phyloP scores from a whole-genome alignment of 2,329 filamentous ascomycete genomes.

The Lasiodiplodia theobromae region DNA sequence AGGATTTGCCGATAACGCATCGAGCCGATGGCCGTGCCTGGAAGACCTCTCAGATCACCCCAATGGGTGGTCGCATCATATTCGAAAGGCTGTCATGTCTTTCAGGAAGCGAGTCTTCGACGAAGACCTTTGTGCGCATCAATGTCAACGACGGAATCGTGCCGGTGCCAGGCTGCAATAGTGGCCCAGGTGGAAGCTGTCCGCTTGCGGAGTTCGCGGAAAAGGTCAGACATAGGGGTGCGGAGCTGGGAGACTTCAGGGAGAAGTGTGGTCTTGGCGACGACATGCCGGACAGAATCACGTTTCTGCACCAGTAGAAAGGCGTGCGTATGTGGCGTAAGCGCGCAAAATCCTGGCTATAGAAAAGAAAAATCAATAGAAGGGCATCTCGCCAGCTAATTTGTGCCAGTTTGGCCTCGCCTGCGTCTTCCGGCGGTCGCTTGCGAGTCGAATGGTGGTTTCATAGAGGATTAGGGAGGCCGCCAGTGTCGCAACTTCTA shows the following conservation, averaged over 20 bases:
- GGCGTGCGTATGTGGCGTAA: slow-evolving; percentile 8
- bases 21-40: slow-evolving; percentile 56
- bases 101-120: slow-evolving; percentile 21
- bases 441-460: slow-evolving; percentile 20
- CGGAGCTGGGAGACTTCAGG: slow-evolving; percentile 56
- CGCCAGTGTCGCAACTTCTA: slow-evolving; percentile 17
- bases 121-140: slow-evolving; percentile 55
- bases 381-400: neutral
- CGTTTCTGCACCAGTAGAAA: slow-evolving; percentile 57
- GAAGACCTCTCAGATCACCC: slow-evolving; percentile 62
- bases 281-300: slow-evolving; percentile 52
- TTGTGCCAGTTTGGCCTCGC: slow-evolving; percentile 18
- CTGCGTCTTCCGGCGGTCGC: slow-evolving; percentile 17
- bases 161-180: slow-evolving; percentile 55
- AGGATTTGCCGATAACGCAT: slow-evolving; percentile 56
- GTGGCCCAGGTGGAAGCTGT: slow-evolving; percentile 58
- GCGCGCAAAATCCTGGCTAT: neutral
- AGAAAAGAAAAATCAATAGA: slow-evolving; percentile 1
- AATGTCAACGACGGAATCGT: slow-evolving; percentile 66
- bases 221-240: slow-evolving; percentile 50
- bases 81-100: slow-evolving; percentile 61
- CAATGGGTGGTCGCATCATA: slow-evolving; percentile 64
- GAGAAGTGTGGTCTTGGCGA: slow-evolving; percentile 56
- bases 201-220: slow-evolving; percentile 53
- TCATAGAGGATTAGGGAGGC: slow-evolving; percentile 20